Evolutionary conservation across 306 rosid genomes (phyloP).

Genomic region (Rubus idaeus): DNA sequence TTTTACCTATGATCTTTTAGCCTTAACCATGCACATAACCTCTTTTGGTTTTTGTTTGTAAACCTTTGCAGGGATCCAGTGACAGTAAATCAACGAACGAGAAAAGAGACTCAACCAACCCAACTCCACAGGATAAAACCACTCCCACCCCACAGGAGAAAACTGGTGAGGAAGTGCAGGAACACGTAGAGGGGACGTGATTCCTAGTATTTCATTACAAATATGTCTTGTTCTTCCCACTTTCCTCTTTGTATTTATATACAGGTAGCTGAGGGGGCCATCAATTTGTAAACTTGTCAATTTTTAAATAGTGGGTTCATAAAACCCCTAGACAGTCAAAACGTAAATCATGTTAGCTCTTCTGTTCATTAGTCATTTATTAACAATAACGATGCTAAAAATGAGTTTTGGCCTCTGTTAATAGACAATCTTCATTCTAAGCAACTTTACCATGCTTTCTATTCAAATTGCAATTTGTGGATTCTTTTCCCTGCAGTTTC

Average conservation of each 20-base stretch:
- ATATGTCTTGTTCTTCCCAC: not conserved
- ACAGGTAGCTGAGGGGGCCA: slow-evolving; percentile 19
- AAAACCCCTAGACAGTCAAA: not conserved
- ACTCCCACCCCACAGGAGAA: slow-evolving; percentile 27
- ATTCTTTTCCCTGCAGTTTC: not conserved
- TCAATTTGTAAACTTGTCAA: slow-evolving; percentile 23
- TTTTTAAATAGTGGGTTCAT: not conserved
- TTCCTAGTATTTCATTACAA: not conserved
- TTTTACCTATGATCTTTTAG: not conserved
- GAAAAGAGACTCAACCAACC: slow-evolving; percentile 15
- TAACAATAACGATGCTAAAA: not conserved
- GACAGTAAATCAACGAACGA: slow-evolving; percentile 34
- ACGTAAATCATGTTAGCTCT: slow-evolving; percentile 28
- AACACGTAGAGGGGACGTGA: not conserved
- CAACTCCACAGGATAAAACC: not conserved
- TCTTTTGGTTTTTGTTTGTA: slow-evolving; percentile 20
- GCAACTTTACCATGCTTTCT: not conserved
- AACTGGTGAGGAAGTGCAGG: slow-evolving; percentile 32
- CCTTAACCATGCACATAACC: slow-evolving; percentile 10
- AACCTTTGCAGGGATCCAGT: slow-evolving; percentile 41
- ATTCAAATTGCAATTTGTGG: not conserved
- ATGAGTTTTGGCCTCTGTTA: slow-evolving; percentile 1
- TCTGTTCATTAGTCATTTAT: slow-evolving; percentile 25
- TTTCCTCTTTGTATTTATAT: slow-evolving; percentile 1
- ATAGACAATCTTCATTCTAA: not conserved